Percentiles rank a stretch among this genome's conserved stretches.
These are phyloP conservation scores for Fusarium lateritium DNA, from an alignment of 2,329 filamentous ascomycete genomes.

Conservation along the genomic window DNA sequence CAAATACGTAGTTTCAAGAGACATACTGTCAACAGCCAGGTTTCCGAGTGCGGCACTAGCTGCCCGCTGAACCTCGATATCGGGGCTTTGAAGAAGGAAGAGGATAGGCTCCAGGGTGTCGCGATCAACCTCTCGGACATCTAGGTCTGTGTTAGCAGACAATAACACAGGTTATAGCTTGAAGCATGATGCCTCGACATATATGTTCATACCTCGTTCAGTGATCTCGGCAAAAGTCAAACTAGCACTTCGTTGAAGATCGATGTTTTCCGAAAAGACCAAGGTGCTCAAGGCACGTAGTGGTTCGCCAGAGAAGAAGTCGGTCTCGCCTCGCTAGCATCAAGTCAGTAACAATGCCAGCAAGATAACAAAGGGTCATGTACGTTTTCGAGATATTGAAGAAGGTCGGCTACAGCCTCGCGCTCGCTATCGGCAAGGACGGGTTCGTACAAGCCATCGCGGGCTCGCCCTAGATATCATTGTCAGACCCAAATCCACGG, in stretches of 20 bases:
- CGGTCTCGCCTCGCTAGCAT: constrained; percentile 88
- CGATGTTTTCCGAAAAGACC: constrained; percentile 98
- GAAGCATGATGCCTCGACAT: background rate
- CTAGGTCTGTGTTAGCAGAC: constrained; percentile 63
- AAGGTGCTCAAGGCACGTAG: constrained; percentile 94
- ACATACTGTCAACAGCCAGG: constrained; percentile 93
- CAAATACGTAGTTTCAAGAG: background rate
- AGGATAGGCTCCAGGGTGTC: constrained; percentile 97
- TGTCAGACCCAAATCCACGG: constrained; percentile 33
- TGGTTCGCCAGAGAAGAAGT: constrained; percentile 98
- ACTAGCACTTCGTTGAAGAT: constrained; percentile 96
- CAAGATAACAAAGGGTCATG: constrained; percentile 50
- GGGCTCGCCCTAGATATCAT: constrained; percentile 73
- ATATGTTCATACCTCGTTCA: constrained; percentile 82
- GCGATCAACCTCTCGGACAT: constrained; percentile 95
- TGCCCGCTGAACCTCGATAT: constrained; percentile 97
- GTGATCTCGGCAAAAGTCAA: constrained; percentile 99
- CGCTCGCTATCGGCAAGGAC: constrained; percentile 95
- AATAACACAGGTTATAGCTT: background rate
- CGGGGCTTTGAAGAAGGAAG: constrained; percentile 92
- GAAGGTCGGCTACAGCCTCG: constrained; percentile 94
- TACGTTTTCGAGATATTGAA: constrained; percentile 98
- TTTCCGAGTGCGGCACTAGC: constrained; percentile 97
- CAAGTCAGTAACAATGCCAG: constrained; percentile 50
- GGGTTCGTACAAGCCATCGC: constrained; percentile 86